Percentiles rank a stretch among this genome's conserved stretches.
Evolutionary conservation across 78 protist genomes (phyloP).

Genomic region (Neovahlkampfia damariscottae): DNA sequence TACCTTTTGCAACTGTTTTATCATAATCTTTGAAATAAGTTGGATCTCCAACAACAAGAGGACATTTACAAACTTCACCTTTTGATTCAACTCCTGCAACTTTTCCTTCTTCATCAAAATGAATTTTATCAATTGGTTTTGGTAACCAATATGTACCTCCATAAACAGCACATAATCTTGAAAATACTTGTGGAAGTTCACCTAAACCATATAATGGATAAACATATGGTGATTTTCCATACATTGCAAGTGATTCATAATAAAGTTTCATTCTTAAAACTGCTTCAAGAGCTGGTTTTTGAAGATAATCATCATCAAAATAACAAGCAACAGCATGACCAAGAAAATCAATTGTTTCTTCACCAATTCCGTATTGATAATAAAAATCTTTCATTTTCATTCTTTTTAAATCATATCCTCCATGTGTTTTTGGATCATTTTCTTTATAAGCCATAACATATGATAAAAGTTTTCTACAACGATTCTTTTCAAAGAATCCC

Average conservation of each 20-base stretch:
- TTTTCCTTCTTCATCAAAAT: slow-evolving; percentile 65
- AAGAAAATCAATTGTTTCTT: slow-evolving; percentile 77
- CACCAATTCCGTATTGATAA: slow-evolving; percentile 65
- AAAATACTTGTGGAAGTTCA: slow-evolving; percentile 84
- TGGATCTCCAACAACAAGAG: slow-evolving; percentile 85
- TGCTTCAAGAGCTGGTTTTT: slow-evolving; percentile 60
- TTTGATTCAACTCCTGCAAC: slow-evolving; percentile 67
- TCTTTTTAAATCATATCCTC: slow-evolving; percentile 31
- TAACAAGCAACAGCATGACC: slow-evolving; percentile 93
- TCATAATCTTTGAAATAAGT: slow-evolving; percentile 82
- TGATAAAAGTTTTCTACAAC: slow-evolving; percentile 65
- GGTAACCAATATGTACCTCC: slow-evolving; percentile 97
- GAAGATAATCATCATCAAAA: slow-evolving; percentile 26
- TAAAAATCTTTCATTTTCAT: slow-evolving; percentile 62
- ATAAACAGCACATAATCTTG: slow-evolving; percentile 90
- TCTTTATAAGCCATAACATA: slow-evolving; percentile 64
- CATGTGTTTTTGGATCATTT: slow-evolving; percentile 42
- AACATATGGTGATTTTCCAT: slow-evolving; percentile 82
- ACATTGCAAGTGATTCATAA: slow-evolving; percentile 57
- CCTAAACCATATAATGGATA: slow-evolving; percentile 98
- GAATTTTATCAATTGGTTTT: slow-evolving; percentile 72
- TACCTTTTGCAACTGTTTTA: slow-evolving; percentile 42
- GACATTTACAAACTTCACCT: slow-evolving; percentile 52
- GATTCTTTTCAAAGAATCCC: slow-evolving; percentile 93
- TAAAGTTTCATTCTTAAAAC: slow-evolving; percentile 69